Base-by-base conservation (phyloP, 306 rosid genomes). In the Nissolia schottii region DNA sequence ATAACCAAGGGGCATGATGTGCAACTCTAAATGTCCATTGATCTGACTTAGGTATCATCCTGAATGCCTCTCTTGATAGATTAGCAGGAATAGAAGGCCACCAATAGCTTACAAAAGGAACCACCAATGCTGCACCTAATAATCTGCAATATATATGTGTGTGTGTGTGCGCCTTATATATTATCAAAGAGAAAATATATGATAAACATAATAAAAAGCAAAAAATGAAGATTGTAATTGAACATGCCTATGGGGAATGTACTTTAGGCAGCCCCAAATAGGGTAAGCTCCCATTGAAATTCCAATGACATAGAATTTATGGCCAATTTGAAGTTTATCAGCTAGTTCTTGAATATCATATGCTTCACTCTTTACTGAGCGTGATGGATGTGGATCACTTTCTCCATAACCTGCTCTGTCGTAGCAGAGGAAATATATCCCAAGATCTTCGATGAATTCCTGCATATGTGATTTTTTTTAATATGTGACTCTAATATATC, bases 371-470 rank as follows among this genome's bases (percentile, higher is more conserved):
- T 85, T 90, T 50, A 85, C 97, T 2, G 96, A 80, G 14, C 98
- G 96, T 11, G 71, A 77, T 18, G 97, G 92, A 78, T 84, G 23
- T 2, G 98, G 97, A 74, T 90, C 93, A 70, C 97, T 93, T 20
- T 93, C 98, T 37, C 98, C 93, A 59, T 93, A 87, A 20, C 98
- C 96, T 15, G 97, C 96, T 83, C 96, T 79, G 53, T 93, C 97
- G 13, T 73, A 93, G 75, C 27, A 18, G 49, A 93, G 75, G 13
- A 90, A 76, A 67, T 90, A 93, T 56, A 88, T 50, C 60, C 81
- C 81, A 0, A 84, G 85, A 29, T 90, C 93, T 28, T 87, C 86
- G 13, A 80, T 25, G 35, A 87, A 73, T 71, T 88, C 96, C 97
- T 92, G 80, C 40, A 57, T 48, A 62, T n/a, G n/a, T n/a, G n/a